Percentiles rank a stretch among this genome's conserved stretches.
phyloP scores from a whole-genome alignment of 768 basidiomycete genomes.

The Leccinum subtestaceum region DNA sequence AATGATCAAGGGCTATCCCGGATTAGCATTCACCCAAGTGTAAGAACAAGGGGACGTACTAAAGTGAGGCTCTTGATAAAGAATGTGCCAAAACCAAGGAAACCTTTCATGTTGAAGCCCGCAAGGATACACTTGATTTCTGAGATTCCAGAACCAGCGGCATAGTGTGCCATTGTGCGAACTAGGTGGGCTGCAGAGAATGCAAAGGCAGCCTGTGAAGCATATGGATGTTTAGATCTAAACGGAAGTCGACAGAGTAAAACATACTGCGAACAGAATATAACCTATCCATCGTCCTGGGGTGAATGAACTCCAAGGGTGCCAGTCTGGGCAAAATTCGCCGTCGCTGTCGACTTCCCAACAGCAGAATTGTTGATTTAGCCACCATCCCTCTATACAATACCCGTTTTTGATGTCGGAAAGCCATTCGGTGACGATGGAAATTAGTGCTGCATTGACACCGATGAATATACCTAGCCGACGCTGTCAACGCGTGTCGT shows the following conservation, averaged over 20 bases:
- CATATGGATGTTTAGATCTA: conserved; percentile 2
- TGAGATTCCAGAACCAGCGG: conserved; percentile 96
- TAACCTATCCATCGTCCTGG: conserved; percentile 81
- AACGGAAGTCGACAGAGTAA: conserved; percentile 31
- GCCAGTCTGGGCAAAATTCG: conserved; percentile 88
- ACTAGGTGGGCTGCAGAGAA: conserved; percentile 90
- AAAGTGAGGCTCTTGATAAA: conserved; percentile 92
- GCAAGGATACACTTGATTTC: conserved; percentile 98
- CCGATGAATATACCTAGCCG: conserved; percentile 82
- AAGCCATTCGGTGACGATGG: conserved; percentile 95
- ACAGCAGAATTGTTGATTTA: conserved; percentile 97
- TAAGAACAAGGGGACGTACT: conserved; percentile 45
- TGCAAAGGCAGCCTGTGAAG: conserved; percentile 67
- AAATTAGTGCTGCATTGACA: conserved; percentile 86
- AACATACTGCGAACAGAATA: conserved; percentile 82
- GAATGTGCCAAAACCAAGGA: conserved; percentile 85
- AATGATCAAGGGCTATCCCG: conserved; percentile 83
- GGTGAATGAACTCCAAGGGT: conserved; percentile 76
- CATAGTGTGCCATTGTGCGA: conserved; percentile 84
- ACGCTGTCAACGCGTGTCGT: conserved; percentile 2
- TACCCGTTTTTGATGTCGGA: conserved; percentile 98
- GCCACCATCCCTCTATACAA: conserved; percentile 96
- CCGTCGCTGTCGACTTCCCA: conserved; percentile 90
- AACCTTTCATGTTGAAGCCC: conserved; percentile 97
- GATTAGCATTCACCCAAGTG: conserved; percentile 12